Base-by-base conservation (phyloP, 805 yeast species). In the Metschnikowia aberdeeniae region DNA sequence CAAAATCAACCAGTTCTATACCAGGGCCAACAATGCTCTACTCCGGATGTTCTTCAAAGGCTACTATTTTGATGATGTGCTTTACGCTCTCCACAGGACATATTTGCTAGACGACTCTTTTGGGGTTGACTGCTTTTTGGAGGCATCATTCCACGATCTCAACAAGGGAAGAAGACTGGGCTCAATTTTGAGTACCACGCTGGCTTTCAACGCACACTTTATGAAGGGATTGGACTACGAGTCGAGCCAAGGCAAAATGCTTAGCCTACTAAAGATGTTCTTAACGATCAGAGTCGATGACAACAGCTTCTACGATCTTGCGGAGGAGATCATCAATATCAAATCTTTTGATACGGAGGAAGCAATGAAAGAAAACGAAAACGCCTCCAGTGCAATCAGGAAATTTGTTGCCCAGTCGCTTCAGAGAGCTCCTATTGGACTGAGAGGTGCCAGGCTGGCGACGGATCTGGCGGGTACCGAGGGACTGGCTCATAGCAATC, bases 1-100 rank as follows among this genome's bases (percentile, higher is more conserved):
- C 20, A 77, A 75, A 37, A 70, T 92, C 13, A 73, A 80, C 38
- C 70, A 73, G 19, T 84, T 86, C 33, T 88, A 85, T 54, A 56
- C 67, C 8, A 68, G 84, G 34, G 89, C 97, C 0, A 90, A 89
- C 60, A 65, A 64, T 27, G 58, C 80, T 19, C 68, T 89, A 14
- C 60, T 83, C 47, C 69, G 75, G 31, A 62, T 90, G 35, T 68
- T 86, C 27, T 73, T 78, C 44, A 68, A 76, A 11, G 89, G 92
- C 0, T 86, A 77, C 54, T 65, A 78, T 28, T 68, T 92, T 13
- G 52, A 58, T 0, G 59, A 58, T 1, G 63, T 86, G 42, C 53
- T 89, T 2, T 53, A 59, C 4, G 65, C 72, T 9, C 63, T 87
- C 39, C 82, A 82, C 55, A 71, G 70, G 30, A 76, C 75, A 47